Conservation (phyloP, 352 stramenopile species). For the Peronospora belbahrii region DNA sequence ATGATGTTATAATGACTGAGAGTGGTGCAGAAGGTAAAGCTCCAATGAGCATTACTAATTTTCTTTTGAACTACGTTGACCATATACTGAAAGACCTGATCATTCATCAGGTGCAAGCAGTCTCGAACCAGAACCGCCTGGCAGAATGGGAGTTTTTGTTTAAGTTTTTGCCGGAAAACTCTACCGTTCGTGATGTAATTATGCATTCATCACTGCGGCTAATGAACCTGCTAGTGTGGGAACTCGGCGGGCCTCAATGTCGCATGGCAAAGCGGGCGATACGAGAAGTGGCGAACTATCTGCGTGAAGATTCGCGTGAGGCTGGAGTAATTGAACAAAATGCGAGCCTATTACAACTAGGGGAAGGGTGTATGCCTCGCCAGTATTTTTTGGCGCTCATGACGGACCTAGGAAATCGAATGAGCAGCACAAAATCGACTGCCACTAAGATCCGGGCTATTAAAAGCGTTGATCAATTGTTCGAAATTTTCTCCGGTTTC, state of each 20-base stretch:
- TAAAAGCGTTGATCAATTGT: constrained; percentile 62
- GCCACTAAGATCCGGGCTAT: constrained; percentile 53
- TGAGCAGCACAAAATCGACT: constrained; percentile 35
- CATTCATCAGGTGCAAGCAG: constrained; percentile 48
- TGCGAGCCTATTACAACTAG: constrained; percentile 11
- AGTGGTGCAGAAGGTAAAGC: constrained; percentile 12
- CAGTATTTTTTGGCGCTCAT: constrained; percentile 81
- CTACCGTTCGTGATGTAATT: constrained; percentile 52
- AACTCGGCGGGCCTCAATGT: constrained; percentile 46
- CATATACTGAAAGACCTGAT: constrained; percentile 56
- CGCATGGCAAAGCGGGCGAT: constrained; percentile 51
- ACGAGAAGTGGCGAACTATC: constrained; percentile 39
- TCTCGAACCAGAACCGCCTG: constrained; percentile 41
- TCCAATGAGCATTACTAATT: constrained; percentile 27
- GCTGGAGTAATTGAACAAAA: constrained; percentile 15
- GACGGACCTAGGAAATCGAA: constrained; percentile 65
- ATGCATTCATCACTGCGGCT: constrained; percentile 41
- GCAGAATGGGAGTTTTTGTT: constrained; percentile 70
- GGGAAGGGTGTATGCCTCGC: constrained; percentile 49
- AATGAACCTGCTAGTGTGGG: constrained; percentile 57
- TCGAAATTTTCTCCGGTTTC: constrained; percentile 47
- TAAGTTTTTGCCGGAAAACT: constrained; percentile 54
- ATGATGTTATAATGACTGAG: constrained; percentile 20
- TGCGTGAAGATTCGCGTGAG: constrained; percentile 26
- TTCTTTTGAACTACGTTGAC: constrained; percentile 45